Evolutionary conservation across 495 filamentous ascomycete genomes (phyloP), one percentile per base, ranked within the genome.

Genomic region (Penicillium roqueforti): DNA sequence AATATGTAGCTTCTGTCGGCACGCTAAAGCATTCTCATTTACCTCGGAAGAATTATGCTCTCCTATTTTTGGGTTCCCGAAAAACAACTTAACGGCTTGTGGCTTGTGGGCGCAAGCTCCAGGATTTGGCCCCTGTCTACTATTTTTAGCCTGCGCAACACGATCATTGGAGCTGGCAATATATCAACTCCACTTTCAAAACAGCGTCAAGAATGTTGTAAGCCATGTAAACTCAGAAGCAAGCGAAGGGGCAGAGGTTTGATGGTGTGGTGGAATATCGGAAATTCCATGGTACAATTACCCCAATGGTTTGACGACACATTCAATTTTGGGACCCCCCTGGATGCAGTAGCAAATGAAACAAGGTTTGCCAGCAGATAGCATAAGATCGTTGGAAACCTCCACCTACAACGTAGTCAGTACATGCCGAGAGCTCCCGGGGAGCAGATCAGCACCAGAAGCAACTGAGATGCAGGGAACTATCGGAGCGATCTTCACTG

Each of bases 401-500:
- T 22, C 10, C 11, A 13, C 28, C 16, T 14, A 40, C 6, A 20
- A 13, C 9, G 10, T 40, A 19, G 18, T 20, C 7, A 47, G 28
- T 22, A 19, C 44, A 47, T 47, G 25, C 36, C n/a, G 47, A 48
- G n/a, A 37, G 19, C 20, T 13, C 16, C 16, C 9, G 28, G 11
- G 6, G 22, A 50, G 23, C 28, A 29, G 43, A 45, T 42, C 48
- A 25, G 26, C 31, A 34, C 37, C 28, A 32, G 45, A 39, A 29
- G 18, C 18, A 44, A 28, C 14, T 39, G 32, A 53, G 53, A 25
- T 36, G 29, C 29, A 55, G 49, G 44, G 52, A 46, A 51, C 42
- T 38, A 50, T 49, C 41, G 36, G 45, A 56, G 37, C 29, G 52
- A 58, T 61, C 55, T 32, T 57, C 51, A 51, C 28, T 53, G 53